Evolutionary conservation across 768 basidiomycete genomes (phyloP).

Genomic region (Suillus spraguei): DNA sequence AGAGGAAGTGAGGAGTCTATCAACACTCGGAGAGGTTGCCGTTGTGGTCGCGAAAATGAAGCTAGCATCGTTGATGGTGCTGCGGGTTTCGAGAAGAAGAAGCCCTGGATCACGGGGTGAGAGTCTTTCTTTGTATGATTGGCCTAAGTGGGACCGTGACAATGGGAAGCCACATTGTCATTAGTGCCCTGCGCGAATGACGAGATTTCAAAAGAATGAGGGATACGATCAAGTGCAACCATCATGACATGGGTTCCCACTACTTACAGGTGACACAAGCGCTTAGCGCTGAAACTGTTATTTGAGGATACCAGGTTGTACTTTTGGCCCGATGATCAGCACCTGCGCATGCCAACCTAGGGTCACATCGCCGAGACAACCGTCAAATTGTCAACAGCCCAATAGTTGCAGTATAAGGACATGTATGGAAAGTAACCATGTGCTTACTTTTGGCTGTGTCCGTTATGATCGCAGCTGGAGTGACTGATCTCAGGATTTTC

Average conservation of each 20-base stretch:
- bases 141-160: neutral
- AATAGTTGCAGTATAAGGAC: neutral
- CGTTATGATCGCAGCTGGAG: neutral
- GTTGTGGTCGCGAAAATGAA: slow-evolving; percentile 13
- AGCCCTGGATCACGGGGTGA: neutral
- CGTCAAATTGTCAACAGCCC: neutral
- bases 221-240: slow-evolving; percentile 20
- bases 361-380: slow-evolving; percentile 3
- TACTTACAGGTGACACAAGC: slow-evolving; percentile 2
- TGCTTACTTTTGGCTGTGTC: neutral
- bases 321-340: neutral
- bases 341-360: neutral
- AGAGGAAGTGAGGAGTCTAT: slow-evolving; percentile 39
- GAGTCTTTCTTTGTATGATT: slow-evolving; percentile 1
- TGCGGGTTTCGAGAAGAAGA: neutral
- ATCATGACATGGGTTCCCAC: slow-evolving; percentile 11
- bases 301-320: slow-evolving; percentile 1
- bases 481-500: neutral
- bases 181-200: slow-evolving; percentile 38
- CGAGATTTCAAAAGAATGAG: neutral
- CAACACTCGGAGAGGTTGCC: slow-evolving; percentile 27
- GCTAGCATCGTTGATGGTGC: slow-evolving; percentile 11
- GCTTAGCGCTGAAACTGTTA: neutral
- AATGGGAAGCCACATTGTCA: neutral
- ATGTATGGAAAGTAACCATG: neutral